Percentiles rank a stretch among this genome's conserved stretches.
Conservation (phyloP, 2,329 filamentous ascomycete species). For the Acrocalymma vagum region DNA sequence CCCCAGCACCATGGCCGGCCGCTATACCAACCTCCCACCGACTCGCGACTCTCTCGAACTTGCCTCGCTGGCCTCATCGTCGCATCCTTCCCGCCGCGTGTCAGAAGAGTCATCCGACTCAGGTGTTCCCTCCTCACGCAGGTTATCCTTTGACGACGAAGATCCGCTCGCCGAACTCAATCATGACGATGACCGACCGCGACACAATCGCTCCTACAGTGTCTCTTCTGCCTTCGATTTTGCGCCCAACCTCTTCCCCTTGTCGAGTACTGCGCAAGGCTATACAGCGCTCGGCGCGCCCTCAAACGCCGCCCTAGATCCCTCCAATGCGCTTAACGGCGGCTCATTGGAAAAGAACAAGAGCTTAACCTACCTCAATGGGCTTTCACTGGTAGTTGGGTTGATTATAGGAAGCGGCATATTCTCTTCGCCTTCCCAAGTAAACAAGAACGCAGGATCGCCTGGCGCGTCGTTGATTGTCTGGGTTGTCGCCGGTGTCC, state of each 20-base stretch:
- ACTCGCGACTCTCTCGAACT: conserved; percentile 94
- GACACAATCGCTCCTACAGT: conserved; percentile 78
- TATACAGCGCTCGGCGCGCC: conserved; percentile 89
- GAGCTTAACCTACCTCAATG: conserved; percentile 93
- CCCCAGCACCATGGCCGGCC: conserved; percentile 44
- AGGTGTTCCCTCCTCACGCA: conserved; percentile 91
- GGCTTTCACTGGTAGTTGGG: conserved; percentile 87
- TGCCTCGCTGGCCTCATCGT: conserved; percentile 90
- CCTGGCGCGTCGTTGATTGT: conserved; percentile 90
- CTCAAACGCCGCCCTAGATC: conserved; percentile 63
- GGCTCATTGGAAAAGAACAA: conserved; percentile 94
- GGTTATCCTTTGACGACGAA: conserved; percentile 86
- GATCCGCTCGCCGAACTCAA: conserved; percentile 73
- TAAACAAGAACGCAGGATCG: conserved; percentile 90
- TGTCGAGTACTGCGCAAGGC: conserved; percentile 78
- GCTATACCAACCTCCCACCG: conserved; percentile 49
- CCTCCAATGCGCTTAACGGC: conserved; percentile 69
- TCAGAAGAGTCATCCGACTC: conserved; percentile 78
- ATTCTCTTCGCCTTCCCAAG: conserved; percentile 92
- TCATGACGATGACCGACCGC: conserved; percentile 46
- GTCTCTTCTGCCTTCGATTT: conserved; percentile 96
- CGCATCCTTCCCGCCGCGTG: conserved; percentile 69
- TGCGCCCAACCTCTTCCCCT: conserved; percentile 87
- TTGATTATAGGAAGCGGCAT: conserved; percentile 96
- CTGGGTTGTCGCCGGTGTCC: conserved; percentile 87